Base-by-base conservation (phyloP, 75 land plant species). In the Ceratopteris richardii region DNA sequence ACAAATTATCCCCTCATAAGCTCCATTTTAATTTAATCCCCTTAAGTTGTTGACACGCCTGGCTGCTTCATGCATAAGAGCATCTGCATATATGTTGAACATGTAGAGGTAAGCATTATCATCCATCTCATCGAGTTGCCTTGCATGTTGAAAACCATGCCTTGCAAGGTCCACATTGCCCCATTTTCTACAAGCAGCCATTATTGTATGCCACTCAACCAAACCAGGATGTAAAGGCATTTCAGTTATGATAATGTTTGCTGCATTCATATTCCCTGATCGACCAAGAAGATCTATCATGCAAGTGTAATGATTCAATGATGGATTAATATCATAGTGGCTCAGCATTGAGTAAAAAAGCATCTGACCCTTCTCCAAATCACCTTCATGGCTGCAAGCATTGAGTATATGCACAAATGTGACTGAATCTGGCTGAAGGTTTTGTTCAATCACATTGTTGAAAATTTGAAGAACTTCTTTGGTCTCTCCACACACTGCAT, bases 381-480 rank as follows among this genome's bases (percentile, higher is more conserved):
- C 22, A 16, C 61, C 69, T 16, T 20, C 16, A 55, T 19, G 36
- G 13, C 61, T 56, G 57, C 78, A 75, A 10, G 66, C 72, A 20
- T 67, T 64, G 51, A 82, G 53, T 27, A 75, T 28, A 61, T 69
- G 61, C 20, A 62, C 63, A 68, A 78, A 64, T 40, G 78, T 78
- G 19, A 67, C 16, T 7, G 65, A 56, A 30, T 72, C 60, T 3
- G 81, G 81, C 14, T 53, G 56, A 0, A 76, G 6, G 27, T 57
- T 13, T 26, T 40, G 31, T 13, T 46, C 29, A 29, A 54, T 31
- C 81, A 78, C 74, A 11, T 64, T 62, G 20, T 22, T 56, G 51
- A 69, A 74, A 47, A 61, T 53, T 7, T 27, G 1, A 29, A 81
- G 44, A 10, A 67, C 70, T 27, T 69, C 66, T 23, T 56, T 41